Evolutionary conservation across 108 stramenopile species (phyloP).

Genomic region (Nannochloropsis granulata): DNA sequence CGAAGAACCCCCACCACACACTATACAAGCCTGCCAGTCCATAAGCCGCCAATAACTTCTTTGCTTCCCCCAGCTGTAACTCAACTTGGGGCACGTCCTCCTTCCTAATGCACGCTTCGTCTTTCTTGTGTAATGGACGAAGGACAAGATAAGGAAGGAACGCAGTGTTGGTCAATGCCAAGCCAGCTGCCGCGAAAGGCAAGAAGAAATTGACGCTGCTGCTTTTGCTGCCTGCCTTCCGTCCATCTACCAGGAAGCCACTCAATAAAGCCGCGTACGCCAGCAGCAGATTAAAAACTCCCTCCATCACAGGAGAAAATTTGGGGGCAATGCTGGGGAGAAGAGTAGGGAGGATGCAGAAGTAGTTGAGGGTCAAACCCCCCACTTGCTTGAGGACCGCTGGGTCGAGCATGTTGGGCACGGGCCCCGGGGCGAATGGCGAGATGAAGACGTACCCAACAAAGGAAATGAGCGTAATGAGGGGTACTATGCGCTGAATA

Average conservation of each 20-base stretch:
- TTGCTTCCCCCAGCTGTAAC: constrained; percentile 43
- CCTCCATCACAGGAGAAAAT: constrained; percentile 68
- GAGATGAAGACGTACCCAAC: constrained; percentile 47
- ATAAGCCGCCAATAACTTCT: constrained; percentile 39
- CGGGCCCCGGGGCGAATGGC: constrained; percentile 51
- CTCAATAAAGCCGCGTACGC: constrained; percentile 69
- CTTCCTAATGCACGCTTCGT: not conserved
- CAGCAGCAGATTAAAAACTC: constrained; percentile 65
- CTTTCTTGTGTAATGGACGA: constrained; percentile 40
- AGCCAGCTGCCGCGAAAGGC: constrained; percentile 53
- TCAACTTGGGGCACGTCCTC: not conserved
- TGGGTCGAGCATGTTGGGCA: constrained; percentile 48
- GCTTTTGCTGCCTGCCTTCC: not conserved
- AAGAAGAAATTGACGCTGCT: constrained; percentile 32
- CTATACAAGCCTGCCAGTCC: constrained; percentile 46
- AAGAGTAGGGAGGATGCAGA: constrained; percentile 54
- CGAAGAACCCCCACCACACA: constrained; percentile 52
- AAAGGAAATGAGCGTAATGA: not conserved
- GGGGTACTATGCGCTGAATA: not conserved
- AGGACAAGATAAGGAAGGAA: constrained; percentile 57
- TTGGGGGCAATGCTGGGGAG: constrained; percentile 21
- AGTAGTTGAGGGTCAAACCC: constrained; percentile 61
- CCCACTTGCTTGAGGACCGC: constrained; percentile 63
- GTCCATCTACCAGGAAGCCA: constrained; percentile 64
- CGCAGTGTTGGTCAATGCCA: constrained; percentile 64